Conservation (phyloP, 2,329 filamentous ascomycete species). For the Thielaviopsis populi region DNA sequence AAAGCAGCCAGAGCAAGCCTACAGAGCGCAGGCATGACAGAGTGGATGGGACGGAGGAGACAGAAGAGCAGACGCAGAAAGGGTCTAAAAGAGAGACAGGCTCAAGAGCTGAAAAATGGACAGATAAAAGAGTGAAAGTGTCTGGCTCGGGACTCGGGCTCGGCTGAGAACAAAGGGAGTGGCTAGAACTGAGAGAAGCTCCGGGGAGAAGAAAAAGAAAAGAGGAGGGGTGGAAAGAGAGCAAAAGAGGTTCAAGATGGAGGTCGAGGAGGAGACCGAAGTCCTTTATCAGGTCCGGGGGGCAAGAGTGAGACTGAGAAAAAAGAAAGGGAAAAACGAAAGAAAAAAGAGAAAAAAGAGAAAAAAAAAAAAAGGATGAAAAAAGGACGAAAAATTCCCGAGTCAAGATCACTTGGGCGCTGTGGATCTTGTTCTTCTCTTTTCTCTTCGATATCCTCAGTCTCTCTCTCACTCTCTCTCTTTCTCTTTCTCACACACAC, state of each 20-base stretch:
- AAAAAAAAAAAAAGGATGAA: background rate
- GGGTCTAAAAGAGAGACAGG: background rate
- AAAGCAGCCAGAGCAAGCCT: conserved; percentile 11
- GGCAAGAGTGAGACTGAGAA: background rate
- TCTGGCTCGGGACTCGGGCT: background rate
- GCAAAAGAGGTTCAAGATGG: background rate
- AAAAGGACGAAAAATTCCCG: background rate
- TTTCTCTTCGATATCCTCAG: no score
- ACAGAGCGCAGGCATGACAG: background rate
- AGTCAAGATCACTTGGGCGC: no score
- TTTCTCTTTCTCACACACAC: no score
- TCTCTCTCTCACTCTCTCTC: no score
- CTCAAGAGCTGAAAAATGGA: background rate
- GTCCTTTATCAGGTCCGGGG: background rate
- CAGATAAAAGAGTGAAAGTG: conserved; percentile 1
- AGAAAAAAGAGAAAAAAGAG: background rate
- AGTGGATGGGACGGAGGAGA: background rate
- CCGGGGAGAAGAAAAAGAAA: background rate
- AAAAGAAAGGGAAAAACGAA: background rate
- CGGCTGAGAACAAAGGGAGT: background rate
- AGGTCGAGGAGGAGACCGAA: background rate
- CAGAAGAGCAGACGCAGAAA: background rate
- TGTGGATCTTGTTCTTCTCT: background rate
- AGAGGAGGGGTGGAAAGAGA: background rate
- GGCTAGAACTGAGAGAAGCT: conserved; percentile 14